phyloP scores from a whole-genome alignment of 257 asterid genomes.

The Ligustrum vulgare region DNA sequence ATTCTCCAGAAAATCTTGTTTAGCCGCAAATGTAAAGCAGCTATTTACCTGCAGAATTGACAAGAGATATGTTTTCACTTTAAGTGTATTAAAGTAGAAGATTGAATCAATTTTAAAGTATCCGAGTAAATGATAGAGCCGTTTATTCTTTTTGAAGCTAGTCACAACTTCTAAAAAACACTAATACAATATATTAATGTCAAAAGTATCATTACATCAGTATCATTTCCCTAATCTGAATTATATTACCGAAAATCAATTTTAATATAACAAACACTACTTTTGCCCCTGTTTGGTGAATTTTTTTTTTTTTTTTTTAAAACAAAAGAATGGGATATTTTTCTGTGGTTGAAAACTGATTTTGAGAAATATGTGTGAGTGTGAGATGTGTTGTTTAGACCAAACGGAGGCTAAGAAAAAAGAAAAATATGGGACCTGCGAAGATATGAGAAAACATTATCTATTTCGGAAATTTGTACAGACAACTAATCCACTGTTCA shows the following conservation, averaged over 20 bases:
- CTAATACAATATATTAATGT: not conserved
- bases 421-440: not conserved
- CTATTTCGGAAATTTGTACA: not conserved
- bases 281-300: not conserved
- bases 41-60: conserved; percentile 45
- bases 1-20: conserved; percentile 42
- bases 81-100: not conserved
- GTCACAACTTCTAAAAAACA: not conserved
- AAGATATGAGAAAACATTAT: not conserved
- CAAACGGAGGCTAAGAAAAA: not conserved
- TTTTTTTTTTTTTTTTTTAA: no score
- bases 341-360: no score
- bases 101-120: not conserved
- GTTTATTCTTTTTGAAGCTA: not conserved
- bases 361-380: no score
- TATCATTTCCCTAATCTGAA: not conserved
- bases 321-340: no score
- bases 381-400: no score
- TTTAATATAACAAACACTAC: not conserved
- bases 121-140: not conserved
- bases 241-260: not conserved
- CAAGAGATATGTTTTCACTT: not conserved
- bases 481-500: not conserved
- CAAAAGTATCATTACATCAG: not conserved
- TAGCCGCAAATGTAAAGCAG: conserved; percentile 41